Percentiles rank a stretch among this genome's conserved stretches.
Conservation (phyloP, 345 rosid species). For the Carallia pectinifolia region DNA sequence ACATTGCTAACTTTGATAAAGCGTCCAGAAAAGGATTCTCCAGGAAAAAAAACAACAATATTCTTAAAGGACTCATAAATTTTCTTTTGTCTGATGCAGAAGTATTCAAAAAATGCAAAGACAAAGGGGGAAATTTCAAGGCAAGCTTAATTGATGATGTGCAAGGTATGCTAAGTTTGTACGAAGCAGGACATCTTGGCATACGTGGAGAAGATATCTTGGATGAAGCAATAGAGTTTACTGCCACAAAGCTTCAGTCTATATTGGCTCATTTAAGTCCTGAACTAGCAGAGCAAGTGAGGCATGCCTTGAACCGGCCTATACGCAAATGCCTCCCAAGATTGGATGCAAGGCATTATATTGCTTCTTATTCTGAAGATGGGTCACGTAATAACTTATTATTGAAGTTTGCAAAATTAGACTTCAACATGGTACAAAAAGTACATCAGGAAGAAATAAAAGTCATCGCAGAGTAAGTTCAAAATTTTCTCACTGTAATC, state of each 20-base stretch:
- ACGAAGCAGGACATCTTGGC: conserved; percentile 22
- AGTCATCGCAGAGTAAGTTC: neutral
- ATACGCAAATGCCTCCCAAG: conserved; percentile 12
- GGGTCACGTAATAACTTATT: neutral
- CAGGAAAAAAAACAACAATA: no score
- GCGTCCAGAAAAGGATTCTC: no score
- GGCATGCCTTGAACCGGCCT: conserved; percentile 14
- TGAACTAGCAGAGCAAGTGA: neutral
- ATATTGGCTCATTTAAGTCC: neutral
- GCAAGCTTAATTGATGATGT: conserved; percentile 1
- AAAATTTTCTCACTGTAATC: neutral
- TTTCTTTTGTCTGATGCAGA: neutral
- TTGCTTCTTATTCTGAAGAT: neutral
- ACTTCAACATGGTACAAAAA: conserved; percentile 4
- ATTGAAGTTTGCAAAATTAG: conserved; percentile 9
- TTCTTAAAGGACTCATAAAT: no score
- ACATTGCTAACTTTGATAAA: no score
- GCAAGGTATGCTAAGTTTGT: conserved; percentile 7
- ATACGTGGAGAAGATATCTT: conserved; percentile 15
- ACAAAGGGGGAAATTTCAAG: neutral
- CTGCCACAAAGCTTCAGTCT: neutral
- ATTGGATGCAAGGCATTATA: conserved; percentile 7
- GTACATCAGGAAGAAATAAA: neutral
- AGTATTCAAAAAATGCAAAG: conserved; percentile 6
- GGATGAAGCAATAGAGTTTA: conserved; percentile 16